A percentile compares a stretch with the other conserved stretches of the same genome.
phyloP scores from a whole-genome alignment of 2,329 filamentous ascomycete genomes.

The Sclerotinia sclerotiorum region DNA sequence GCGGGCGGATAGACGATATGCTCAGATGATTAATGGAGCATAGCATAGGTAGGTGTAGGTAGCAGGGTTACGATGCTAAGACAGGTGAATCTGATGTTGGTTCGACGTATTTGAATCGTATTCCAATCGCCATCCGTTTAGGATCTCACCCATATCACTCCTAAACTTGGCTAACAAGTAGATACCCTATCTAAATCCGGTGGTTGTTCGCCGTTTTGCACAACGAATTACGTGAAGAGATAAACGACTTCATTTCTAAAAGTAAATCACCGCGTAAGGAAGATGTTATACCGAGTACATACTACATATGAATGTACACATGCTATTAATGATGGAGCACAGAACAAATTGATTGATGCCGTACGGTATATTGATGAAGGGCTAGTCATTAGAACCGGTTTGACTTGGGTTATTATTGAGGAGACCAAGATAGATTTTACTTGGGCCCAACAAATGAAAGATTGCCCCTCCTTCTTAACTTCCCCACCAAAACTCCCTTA shows the following conservation, averaged over 20 bases:
- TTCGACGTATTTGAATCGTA: background rate
- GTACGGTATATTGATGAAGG: background rate
- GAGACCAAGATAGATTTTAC: slow-evolving; percentile 5
- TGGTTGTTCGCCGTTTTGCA: background rate
- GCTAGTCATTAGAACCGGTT: too few species aligned
- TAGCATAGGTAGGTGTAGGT: slow-evolving; percentile 3
- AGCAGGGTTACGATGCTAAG: slow-evolving; percentile 11
- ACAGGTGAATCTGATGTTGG: slow-evolving; percentile 13
- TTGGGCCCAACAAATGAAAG: slow-evolving; percentile 18
- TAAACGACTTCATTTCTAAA: slow-evolving; percentile 1
- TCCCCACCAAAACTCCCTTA: slow-evolving; percentile 10
- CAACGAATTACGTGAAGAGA: slow-evolving; percentile 12
- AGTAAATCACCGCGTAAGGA: background rate
- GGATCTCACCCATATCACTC: slow-evolving; percentile 2
- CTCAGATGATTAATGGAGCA: slow-evolving; percentile 18
- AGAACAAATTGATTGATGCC: background rate
- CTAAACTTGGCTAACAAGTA: background rate
- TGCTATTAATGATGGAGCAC: background rate
- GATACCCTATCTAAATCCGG: slow-evolving; percentile 11
- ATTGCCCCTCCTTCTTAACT: slow-evolving; percentile 1
- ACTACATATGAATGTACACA: background rate
- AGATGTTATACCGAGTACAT: too few species aligned
- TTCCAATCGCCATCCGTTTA: slow-evolving; percentile 8
- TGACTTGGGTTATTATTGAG: slow-evolving; percentile 2
- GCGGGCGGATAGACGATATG: slow-evolving; percentile 15